Evolutionary conservation across 2,329 filamentous ascomycete genomes (phyloP).

Genomic region (Ophiocordyceps camponoti-leonardi): DNA sequence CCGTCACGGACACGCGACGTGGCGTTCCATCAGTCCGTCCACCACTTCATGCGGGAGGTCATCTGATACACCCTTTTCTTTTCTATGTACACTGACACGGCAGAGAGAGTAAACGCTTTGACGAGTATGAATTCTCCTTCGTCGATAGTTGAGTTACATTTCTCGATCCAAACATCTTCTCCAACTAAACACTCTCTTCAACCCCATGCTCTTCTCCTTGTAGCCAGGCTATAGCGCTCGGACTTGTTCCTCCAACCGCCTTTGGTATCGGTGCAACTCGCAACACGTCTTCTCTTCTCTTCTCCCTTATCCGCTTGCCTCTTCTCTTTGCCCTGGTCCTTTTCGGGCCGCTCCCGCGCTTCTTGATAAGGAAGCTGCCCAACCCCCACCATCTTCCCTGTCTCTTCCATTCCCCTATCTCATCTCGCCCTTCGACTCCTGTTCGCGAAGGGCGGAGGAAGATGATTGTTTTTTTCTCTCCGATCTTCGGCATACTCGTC

Average conservation of each 20-base stretch:
- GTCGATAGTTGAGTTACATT: neutral
- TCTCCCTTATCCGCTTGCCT: neutral
- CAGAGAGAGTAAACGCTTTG: too few relatives aligned
- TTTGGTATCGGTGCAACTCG: neutral
- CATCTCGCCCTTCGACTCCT: neutral
- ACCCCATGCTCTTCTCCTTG: neutral
- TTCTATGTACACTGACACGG: neutral
- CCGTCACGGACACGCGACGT: neutral
- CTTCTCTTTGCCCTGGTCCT: neutral
- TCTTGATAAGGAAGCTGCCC: conserved; percentile 1
- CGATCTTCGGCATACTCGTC: neutral
- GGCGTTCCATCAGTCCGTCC: neutral
- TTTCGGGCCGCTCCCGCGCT: neutral
- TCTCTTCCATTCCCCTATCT: conserved; percentile 4
- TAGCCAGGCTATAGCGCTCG: neutral
- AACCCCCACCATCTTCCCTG: neutral
- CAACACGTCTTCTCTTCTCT: neutral
- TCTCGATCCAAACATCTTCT: too few relatives aligned
- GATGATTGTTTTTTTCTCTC: neutral
- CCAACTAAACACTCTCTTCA: too few relatives aligned
- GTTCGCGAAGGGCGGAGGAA: neutral
- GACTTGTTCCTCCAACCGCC: neutral
- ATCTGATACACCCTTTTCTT: neutral
- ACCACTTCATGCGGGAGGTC: neutral
- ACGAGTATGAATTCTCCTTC: too few relatives aligned